A percentile compares a stretch with the other conserved stretches of the same genome.
These are phyloP conservation scores for Candida golubevii DNA, from an alignment of 805 yeast genomes.

Conservation along the genomic window DNA sequence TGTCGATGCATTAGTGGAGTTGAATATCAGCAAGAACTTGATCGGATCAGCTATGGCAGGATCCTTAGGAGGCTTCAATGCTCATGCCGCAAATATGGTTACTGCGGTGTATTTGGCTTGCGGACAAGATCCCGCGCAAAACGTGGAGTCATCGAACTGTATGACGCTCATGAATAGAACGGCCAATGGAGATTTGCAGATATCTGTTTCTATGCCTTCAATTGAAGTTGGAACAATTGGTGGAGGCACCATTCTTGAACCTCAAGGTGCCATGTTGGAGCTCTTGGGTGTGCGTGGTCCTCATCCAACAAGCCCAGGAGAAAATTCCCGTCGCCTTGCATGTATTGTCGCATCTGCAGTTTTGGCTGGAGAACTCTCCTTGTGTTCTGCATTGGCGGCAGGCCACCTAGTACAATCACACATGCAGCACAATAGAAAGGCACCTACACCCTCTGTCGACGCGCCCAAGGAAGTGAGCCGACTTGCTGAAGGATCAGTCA, in stretches of 20 bases:
- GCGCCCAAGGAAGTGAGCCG: conserved; percentile 33
- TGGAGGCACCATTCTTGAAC: conserved; percentile 96
- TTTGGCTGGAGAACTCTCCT: conserved; percentile 90
- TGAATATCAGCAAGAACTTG: conserved; percentile 83
- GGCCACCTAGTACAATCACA: conserved; percentile 98
- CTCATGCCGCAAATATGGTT: conserved; percentile 94
- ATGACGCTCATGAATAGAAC: conserved; percentile 87
- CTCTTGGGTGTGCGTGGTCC: conserved; percentile 94
- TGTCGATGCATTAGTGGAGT: conserved; percentile 86
- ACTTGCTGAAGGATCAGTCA: conserved; percentile 67
- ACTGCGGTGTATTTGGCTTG: conserved; percentile 93
- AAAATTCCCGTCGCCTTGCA: conserved; percentile 90
- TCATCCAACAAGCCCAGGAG: conserved; percentile 89
- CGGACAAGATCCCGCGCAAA: conserved; percentile 99
- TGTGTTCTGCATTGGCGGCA: conserved; percentile 95
- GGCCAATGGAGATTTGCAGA: conserved; percentile 62
- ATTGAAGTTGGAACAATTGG: conserved; percentile 99
- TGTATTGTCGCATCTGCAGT: conserved; percentile 91
- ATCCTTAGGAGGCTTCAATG: conserved; percentile 94
- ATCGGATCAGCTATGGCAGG: conserved; percentile 99
- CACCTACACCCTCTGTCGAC: conserved; percentile 25
- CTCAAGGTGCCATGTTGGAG: conserved; percentile 95
- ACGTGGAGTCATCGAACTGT: conserved; percentile 96
- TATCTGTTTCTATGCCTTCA: conserved; percentile 98
- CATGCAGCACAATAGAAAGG: conserved; percentile 87